These are phyloP conservation scores for Salmacisia buchloeana DNA, from an alignment of 1,284 basidiomycete species.

Conservation along the genomic window DNA sequence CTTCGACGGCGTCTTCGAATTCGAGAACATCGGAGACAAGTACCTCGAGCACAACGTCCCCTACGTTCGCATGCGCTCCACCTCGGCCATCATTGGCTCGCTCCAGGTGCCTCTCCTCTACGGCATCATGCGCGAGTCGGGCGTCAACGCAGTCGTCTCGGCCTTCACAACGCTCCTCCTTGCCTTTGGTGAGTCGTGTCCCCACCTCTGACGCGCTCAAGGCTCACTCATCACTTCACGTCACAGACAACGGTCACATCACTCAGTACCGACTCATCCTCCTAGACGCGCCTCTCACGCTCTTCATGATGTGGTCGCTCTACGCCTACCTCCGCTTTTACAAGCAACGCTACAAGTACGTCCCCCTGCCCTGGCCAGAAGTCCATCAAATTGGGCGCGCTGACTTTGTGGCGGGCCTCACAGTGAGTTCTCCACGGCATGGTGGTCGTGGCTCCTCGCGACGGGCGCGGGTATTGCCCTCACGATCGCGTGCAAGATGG, in stretches of 20 bases:
- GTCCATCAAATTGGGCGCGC: background rate
- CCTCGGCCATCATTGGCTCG: slow-evolving; percentile 84
- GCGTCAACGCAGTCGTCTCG: slow-evolving; percentile 81
- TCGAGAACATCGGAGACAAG: slow-evolving; percentile 91
- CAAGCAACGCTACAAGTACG: slow-evolving; percentile 80
- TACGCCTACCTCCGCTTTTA: slow-evolving; percentile 95
- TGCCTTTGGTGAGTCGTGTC: slow-evolving; percentile 57
- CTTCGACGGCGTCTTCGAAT: slow-evolving; percentile 87
- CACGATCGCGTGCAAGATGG: slow-evolving; percentile 96
- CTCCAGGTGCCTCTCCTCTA: slow-evolving; percentile 86
- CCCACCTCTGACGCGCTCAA: background rate
- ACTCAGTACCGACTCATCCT: slow-evolving; percentile 92
- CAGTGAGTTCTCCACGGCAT: slow-evolving; percentile 51
- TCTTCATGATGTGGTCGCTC: slow-evolving; percentile 85
- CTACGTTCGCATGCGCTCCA: slow-evolving; percentile 83
- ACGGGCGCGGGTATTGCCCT: slow-evolving; percentile 91
- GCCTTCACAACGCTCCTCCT: slow-evolving; percentile 80
- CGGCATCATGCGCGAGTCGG: slow-evolving; percentile 94
- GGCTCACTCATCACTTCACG: slow-evolving; percentile 40
- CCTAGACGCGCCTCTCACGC: slow-evolving; percentile 85
- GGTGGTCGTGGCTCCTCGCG: slow-evolving; percentile 90
- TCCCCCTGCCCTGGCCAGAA: background rate
- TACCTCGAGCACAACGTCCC: slow-evolving; percentile 83
- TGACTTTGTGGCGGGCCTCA: background rate
- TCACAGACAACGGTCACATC: slow-evolving; percentile 82